These are phyloP conservation scores for Gossypium arboreum DNA, from an alignment of 345 rosid genomes.

Conservation along the genomic window DNA sequence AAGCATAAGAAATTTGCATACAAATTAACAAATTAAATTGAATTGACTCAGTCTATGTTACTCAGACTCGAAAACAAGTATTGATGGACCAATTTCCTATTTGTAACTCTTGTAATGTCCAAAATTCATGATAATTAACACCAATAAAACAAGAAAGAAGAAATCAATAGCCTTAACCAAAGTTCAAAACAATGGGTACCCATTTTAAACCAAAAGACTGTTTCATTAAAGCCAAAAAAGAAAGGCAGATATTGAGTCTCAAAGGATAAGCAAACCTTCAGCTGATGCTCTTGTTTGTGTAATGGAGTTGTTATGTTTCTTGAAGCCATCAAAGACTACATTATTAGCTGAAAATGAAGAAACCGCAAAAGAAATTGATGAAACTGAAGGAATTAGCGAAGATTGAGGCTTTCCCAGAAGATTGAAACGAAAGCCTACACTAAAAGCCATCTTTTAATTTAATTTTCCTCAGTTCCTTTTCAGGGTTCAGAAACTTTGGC, in stretches of 20 bases:
- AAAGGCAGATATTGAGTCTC: background rate
- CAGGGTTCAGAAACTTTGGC: background rate
- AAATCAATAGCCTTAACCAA: background rate
- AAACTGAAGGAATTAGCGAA: slow-evolving; percentile 18
- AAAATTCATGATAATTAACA: background rate
- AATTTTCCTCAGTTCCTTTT: background rate
- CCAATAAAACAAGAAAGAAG: background rate
- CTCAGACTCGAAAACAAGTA: background rate
- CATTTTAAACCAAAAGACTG: background rate
- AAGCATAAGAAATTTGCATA: background rate
- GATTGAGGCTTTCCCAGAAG: slow-evolving; percentile 12
- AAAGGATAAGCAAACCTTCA: slow-evolving; percentile 32
- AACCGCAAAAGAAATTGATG: slow-evolving; percentile 9
- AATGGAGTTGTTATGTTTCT: slow-evolving; percentile 26
- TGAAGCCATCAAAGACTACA: slow-evolving; percentile 14
- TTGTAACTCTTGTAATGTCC: too few relatives aligned
- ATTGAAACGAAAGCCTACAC: slow-evolving; percentile 11
- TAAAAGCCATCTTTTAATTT: too few relatives aligned
- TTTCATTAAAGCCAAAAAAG: background rate
- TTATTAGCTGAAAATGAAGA: slow-evolving; percentile 21
- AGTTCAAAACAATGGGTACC: background rate
- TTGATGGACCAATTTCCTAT: too few relatives aligned
- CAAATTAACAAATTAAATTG: background rate
- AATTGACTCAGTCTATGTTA: background rate
- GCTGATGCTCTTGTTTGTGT: slow-evolving; percentile 34